Conservation (phyloP, 2,329 filamentous ascomycete species). For the Penicillium sp. region DNA sequence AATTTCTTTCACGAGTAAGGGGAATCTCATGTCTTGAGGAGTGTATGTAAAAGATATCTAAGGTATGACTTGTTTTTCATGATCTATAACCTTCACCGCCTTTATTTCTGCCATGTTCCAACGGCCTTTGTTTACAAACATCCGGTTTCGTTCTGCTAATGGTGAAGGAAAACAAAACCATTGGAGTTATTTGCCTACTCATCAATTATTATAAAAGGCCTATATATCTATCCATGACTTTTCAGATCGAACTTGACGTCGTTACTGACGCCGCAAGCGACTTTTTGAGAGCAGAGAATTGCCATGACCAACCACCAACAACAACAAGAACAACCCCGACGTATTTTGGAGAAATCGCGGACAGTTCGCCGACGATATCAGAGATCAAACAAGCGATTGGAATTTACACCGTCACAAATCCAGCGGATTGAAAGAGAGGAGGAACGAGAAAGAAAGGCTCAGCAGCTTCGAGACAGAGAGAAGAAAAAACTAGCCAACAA, state of each 20-base stretch:
- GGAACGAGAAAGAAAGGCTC: conserved; percentile 36
- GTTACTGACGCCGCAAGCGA: conserved; percentile 10
- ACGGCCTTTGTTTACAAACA: conserved; percentile 3
- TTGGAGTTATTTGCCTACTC: neutral
- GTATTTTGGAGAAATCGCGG: conserved; percentile 36
- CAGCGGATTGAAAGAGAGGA: conserved; percentile 39
- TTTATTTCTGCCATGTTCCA: conserved; percentile 6
- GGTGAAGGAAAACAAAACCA: neutral
- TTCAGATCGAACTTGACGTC: conserved; percentile 4
- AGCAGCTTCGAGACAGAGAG: conserved; percentile 34
- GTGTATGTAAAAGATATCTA: neutral
- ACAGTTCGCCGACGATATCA: conserved; percentile 36
- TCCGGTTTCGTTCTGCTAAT: neutral
- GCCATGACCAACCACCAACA: conserved; percentile 25
- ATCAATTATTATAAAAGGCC: neutral
- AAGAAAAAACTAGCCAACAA: conserved; percentile 31
- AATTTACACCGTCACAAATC: conserved; percentile 33
- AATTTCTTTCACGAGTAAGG: neutral
- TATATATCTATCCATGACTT: conserved; percentile 11
- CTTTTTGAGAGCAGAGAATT: neutral
- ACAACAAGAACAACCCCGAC: conserved; percentile 19
- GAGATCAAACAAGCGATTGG: conserved; percentile 33
- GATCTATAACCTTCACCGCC: conserved; percentile 4
- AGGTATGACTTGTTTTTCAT: neutral
- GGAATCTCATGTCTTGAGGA: neutral